Base-by-base conservation (phyloP, 441 rosid genomes). In the Euphorbia corollata region DNA sequence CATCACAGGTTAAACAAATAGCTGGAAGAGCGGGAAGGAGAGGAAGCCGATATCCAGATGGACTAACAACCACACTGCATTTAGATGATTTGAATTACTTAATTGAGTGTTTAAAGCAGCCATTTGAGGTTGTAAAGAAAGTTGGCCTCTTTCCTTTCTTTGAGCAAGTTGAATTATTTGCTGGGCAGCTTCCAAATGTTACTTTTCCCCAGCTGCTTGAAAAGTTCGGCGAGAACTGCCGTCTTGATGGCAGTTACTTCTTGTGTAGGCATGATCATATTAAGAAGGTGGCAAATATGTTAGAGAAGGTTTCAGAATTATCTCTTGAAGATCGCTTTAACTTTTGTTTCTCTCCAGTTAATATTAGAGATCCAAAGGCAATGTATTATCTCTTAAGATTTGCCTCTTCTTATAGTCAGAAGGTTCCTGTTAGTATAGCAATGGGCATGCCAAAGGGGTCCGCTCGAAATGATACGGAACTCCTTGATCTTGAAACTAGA, bases 21-120 rank as follows among this genome's bases (percentile, higher is more conserved):
- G 98, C 93, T 0, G 98, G 98, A 63, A 84, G 98, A 82, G 97
- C 98, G 67, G 97, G 98, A 59, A 81, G 98, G 67, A 85, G 98
- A 79, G 97, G 97, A 74, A 90, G 98, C 70, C 65, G 77, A 6
- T 93, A 84, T 68, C 98, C 98, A 0, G 95, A 87, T 78, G 97
- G 98, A 54, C 92, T 90, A 61, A 82, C 96, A 4, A 90, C 97
- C 19, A 86, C 97, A n/a, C 71, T 93, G 76, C 77, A 85, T 61
- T 74, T 79, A 18, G 89, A 90, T 41, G 97, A 93, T 76, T 73
- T 93, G 55, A 81, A 71, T 65, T 93, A 87, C 79, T 73, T 93
- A 23, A 83, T 93, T 2, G 92, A 90, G 67, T 90, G 97, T 75
- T 80, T 93, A 75, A 89, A 93, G 75, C 85, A 86, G 69, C 95